Percentiles rank a stretch among this genome's conserved stretches.
Conservation (phyloP, 2,329 filamentous ascomycete species). For the Dothistroma pini region DNA sequence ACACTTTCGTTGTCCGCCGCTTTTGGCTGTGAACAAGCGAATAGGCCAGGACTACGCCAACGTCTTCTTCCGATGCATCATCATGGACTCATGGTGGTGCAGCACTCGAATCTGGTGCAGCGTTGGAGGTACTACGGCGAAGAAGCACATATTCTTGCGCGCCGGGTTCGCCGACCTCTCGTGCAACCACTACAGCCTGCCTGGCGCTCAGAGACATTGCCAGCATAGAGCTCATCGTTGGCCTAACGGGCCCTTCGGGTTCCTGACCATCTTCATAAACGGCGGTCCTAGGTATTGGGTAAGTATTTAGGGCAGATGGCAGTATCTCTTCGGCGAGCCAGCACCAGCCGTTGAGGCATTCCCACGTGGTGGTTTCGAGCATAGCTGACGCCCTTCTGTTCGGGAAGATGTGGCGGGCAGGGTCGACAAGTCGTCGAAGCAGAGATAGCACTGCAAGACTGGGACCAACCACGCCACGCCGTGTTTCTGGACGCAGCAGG, state of each 20-base stretch:
- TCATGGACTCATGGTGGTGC: constrained; percentile 11
- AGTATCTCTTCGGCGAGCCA: background rate
- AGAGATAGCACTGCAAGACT: background rate
- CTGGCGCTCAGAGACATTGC: constrained; percentile 16
- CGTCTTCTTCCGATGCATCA: constrained; percentile 13
- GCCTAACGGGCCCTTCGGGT: constrained; percentile 2
- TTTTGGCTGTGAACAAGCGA: constrained; percentile 12
- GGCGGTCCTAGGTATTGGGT: constrained; percentile 9
- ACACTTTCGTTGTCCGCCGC: constrained; percentile 7
- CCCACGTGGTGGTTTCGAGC: background rate
- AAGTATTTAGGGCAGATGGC: too few relatives aligned
- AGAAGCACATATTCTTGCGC: constrained; percentile 9
- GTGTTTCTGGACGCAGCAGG: background rate
- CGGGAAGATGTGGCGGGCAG: background rate
- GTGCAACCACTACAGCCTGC: constrained; percentile 14
- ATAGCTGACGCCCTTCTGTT: background rate
- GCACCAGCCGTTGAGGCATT: background rate
- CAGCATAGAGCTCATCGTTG: constrained; percentile 7
- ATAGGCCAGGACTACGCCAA: constrained; percentile 13
- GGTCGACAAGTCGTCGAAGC: background rate
- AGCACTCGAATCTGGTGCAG: constrained; percentile 14
- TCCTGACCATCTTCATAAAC: constrained; percentile 10
- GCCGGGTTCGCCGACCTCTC: constrained; percentile 12
- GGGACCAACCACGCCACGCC: background rate
- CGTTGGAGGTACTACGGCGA: constrained; percentile 9